phyloP scores from a whole-genome alignment of 148 eudicot genomes.

The Tetragonia tetragonoides region DNA sequence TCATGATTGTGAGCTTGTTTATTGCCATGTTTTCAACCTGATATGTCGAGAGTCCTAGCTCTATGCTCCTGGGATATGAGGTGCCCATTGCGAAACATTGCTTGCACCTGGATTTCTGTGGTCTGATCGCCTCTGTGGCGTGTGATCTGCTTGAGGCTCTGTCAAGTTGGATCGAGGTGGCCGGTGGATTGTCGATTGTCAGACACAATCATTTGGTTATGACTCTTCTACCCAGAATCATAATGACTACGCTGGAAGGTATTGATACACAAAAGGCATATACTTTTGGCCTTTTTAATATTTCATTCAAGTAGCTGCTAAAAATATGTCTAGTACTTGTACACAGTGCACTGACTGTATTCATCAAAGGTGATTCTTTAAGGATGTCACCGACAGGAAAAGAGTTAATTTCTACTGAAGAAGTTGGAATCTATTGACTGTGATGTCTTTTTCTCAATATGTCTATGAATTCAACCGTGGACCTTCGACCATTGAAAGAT shows the following conservation, averaged over 20 bases:
- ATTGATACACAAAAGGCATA: neutral
- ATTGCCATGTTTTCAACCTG: constrained; percentile 60
- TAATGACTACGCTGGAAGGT: neutral
- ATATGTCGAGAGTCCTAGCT: neutral
- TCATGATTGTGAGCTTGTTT: constrained; percentile 61
- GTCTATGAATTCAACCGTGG: too few relatives aligned
- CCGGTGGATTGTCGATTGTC: neutral
- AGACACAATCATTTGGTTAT: neutral
- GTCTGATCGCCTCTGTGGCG: constrained; percentile 3
- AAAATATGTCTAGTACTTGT: neutral
- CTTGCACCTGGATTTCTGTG: neutral
- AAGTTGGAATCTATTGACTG: neutral
- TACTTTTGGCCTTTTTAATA: neutral
- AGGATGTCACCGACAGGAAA: neutral
- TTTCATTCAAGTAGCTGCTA: neutral
- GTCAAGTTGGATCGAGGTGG: neutral
- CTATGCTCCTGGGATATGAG: neutral
- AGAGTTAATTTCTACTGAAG: neutral
- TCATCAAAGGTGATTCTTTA: constrained; percentile 1
- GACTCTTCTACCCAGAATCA: neutral
- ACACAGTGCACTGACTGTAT: neutral
- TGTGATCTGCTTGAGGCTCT: neutral
- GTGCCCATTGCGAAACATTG: too few relatives aligned
- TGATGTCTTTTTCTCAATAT: too few relatives aligned
- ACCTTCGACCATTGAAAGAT: neutral